Evolutionary conservation across 768 basidiomycete genomes (phyloP).

Genomic region (Podaxis sp.): DNA sequence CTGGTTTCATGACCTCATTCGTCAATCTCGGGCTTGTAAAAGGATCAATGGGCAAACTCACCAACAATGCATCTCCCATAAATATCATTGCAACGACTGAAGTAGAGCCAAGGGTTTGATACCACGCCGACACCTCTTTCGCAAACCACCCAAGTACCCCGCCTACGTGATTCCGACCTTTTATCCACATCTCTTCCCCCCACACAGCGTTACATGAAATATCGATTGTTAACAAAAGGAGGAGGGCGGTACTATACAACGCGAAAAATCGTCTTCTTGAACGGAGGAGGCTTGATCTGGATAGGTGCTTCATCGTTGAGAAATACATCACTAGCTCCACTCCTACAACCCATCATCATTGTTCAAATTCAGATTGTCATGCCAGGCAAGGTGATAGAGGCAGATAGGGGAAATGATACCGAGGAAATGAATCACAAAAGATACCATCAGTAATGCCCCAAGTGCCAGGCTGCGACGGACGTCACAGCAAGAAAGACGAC

Average conservation of each 20-base stretch:
- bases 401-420: not conserved
- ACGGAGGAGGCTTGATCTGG: not conserved
- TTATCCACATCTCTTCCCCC: constrained; percentile 33
- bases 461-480: not conserved
- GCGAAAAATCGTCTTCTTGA: constrained; percentile 26
- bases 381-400: not conserved
- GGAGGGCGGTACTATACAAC: constrained; percentile 27
- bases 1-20: constrained; percentile 14
- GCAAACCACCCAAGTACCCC: constrained; percentile 28
- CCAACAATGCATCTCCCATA: constrained; percentile 32
- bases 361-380: not conserved
- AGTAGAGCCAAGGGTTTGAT: constrained; percentile 29
- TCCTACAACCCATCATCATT: constrained; percentile 19
- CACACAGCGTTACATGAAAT: constrained; percentile 30
- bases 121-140: constrained; percentile 29
- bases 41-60: constrained; percentile 12
- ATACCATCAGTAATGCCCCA: not conserved
- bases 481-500: constrained; percentile 8
- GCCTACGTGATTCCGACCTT: constrained; percentile 24
- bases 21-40: not conserved
- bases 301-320: constrained; percentile 21
- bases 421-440: not conserved
- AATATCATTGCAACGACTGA: constrained; percentile 29
- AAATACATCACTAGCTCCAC: constrained; percentile 30
- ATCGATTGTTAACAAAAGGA: constrained; percentile 29